Percentiles rank a stretch among this genome's conserved stretches.
Conservation (phyloP, 129 eudicot genomes). For the Artemisia argyi region DNA sequence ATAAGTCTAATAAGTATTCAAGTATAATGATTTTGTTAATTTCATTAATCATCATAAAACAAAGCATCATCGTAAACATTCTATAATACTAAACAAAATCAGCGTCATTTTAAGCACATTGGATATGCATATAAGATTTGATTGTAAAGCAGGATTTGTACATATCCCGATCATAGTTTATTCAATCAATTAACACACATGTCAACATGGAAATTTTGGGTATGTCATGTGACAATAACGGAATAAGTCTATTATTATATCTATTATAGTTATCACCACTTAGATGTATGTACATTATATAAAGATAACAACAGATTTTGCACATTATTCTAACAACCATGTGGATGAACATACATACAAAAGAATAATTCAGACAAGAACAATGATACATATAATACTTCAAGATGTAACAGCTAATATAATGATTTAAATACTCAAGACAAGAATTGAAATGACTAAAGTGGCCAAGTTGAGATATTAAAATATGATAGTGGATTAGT, state of each 20-base stretch:
- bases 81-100: constrained; percentile 11
- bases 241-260: constrained; percentile 20
- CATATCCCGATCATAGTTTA: constrained; percentile 5
- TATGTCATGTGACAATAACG: constrained; percentile 19
- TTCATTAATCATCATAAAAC: neutral
- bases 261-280: constrained; percentile 3
- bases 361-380: constrained; percentile 30
- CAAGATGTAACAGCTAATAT: constrained; percentile 36
- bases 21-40: neutral
- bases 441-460: constrained; percentile 6
- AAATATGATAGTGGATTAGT: constrained; percentile 14
- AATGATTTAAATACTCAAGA: constrained; percentile 24
- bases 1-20: constrained; percentile 17
- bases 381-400: constrained; percentile 29
- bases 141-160: neutral
- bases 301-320: constrained; percentile 20
- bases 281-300: constrained; percentile 17
- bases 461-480: constrained; percentile 34
- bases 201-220: constrained; percentile 25
- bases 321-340: constrained; percentile 26
- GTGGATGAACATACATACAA: constrained; percentile 33
- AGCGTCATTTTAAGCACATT: neutral
- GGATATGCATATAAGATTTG: constrained; percentile 8
- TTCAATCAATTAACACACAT: constrained; percentile 24
- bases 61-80: neutral